These are phyloP conservation scores for Hemisphaericaspora xylofermentans DNA, from an alignment of 1,139 yeast species.

Conservation along the genomic window DNA sequence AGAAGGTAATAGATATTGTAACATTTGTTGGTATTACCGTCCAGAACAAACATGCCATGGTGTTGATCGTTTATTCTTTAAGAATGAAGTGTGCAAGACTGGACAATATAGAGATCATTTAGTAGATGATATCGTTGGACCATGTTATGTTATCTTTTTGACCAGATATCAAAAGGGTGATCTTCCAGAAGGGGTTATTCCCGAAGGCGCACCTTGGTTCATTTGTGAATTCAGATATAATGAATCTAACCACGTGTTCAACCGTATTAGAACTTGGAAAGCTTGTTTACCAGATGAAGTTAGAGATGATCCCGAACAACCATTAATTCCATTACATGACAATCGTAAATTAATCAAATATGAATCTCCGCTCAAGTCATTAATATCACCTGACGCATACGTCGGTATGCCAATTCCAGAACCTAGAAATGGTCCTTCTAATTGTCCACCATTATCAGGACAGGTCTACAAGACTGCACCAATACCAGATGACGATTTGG, in stretches of 20 bases:
- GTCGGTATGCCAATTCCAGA: slow-evolving; percentile 76
- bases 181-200: slow-evolving; percentile 65
- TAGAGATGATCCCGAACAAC: slow-evolving; percentile 81
- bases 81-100: slow-evolving; percentile 92
- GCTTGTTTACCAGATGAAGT: slow-evolving; percentile 98
- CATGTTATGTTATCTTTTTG: slow-evolving; percentile 91
- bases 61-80: slow-evolving; percentile 82
- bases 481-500: slow-evolving; percentile 73
- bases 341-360: slow-evolving; percentile 69
- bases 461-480: slow-evolving; percentile 80
- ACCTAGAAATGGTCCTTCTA: slow-evolving; percentile 69
- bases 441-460: slow-evolving; percentile 90
- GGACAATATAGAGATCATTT: slow-evolving; percentile 95
- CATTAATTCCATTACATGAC: slow-evolving; percentile 52
- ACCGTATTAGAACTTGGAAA: slow-evolving; percentile 96
- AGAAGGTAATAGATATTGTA: slow-evolving; percentile 84
- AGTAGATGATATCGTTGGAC: slow-evolving; percentile 84
- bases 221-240: slow-evolving; percentile 95
- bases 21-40: slow-evolving; percentile 96
- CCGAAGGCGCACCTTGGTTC: slow-evolving; percentile 78
- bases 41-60: slow-evolving; percentile 98
- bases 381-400: slow-evolving; percentile 72
- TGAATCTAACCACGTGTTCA: slow-evolving; percentile 84
- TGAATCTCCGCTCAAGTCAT: slow-evolving; percentile 80
- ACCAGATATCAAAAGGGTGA: slow-evolving; percentile 95